Percentiles rank a stretch among this genome's conserved stretches.
Conservation (phyloP, 2,329 filamentous ascomycete genomes). For the Diaporthe vaccinii region DNA sequence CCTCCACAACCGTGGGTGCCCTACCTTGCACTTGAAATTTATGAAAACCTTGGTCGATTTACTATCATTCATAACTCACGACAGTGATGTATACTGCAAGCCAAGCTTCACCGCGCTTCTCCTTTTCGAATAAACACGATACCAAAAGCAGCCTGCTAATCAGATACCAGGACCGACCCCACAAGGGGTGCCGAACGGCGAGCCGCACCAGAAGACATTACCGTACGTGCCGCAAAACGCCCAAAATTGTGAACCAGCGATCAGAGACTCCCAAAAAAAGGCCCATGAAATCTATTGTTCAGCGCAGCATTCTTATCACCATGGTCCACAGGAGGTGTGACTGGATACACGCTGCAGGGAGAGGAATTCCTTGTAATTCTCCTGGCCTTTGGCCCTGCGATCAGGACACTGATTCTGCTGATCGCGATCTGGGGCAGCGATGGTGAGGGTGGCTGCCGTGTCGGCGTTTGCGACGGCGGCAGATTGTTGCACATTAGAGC, state of each 20-base stretch:
- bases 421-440: too few species aligned
- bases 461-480: too few species aligned
- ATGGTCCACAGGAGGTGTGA: not conserved
- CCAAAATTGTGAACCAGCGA: not conserved
- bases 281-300: not conserved
- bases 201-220: not conserved
- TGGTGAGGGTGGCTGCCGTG: too few species aligned
- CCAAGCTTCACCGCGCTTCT: not conserved
- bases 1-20: conserved; percentile 4
- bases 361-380: not conserved
- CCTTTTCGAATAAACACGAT: not conserved
- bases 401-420: too few species aligned
- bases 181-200: not conserved
- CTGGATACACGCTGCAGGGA: not conserved
- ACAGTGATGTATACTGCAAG: not conserved
- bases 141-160: not conserved
- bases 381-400: too few species aligned
- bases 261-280: not conserved
- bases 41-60: not conserved
- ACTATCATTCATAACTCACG: not conserved
- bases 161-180: not conserved
- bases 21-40: not conserved
- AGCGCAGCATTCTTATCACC: not conserved
- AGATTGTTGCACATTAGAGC: not conserved
- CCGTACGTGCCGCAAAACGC: not conserved